Base-by-base conservation (phyloP, 495 filamentous ascomycete genomes). In the Aspergillus leporis region DNA sequence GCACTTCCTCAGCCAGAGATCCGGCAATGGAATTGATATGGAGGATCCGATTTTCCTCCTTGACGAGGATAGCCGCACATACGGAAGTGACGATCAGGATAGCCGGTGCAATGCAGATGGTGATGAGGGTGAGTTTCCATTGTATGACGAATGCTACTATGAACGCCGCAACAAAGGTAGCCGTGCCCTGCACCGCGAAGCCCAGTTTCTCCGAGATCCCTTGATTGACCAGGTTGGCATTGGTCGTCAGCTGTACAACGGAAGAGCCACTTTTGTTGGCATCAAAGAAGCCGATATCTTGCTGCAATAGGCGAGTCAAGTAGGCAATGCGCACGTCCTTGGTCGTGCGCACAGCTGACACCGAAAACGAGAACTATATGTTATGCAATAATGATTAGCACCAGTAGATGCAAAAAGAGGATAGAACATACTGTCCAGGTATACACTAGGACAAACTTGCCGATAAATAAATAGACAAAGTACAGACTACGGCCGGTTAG, bases 121-220 rank as follows among this genome's bases (percentile, higher is more conserved):
- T 56, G 38, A 78, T 66, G 16, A 78, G 68, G 2, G 80, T 70
- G 16, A 83, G 65, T 47, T 73, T 76, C 36, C 78, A 70, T 55
- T 79, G 73, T 3, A 75, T 53, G n/a, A 70, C 64, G 52, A 83
- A 75, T 3, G 72, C 80, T 0, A 80, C 70, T 0, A 66, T 70
- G 52, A 77, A 81, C 0, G 81, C 76, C 0, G 79, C 65, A 13
- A 79, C 45, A 53, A 83, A 81, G 48, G 73, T 78, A 13, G 70
- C 58, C 28, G 77, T 61, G 0, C 69, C 72, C 47, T 78, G 70
- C 0, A 83, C 58, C 48, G 74, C 73, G 5, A 81, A 51, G 1
- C 70, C 76, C 9, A 71, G 66, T 48, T 83, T 83, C 61, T 83
- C 23, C 13, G 36, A 41, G 19, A 56, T 56, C 2, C 78, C 81